Evolutionary conservation across 495 filamentous ascomycete genomes (phyloP), one percentile per base, ranked within the genome.

Genomic region (Tuber calosporum): DNA sequence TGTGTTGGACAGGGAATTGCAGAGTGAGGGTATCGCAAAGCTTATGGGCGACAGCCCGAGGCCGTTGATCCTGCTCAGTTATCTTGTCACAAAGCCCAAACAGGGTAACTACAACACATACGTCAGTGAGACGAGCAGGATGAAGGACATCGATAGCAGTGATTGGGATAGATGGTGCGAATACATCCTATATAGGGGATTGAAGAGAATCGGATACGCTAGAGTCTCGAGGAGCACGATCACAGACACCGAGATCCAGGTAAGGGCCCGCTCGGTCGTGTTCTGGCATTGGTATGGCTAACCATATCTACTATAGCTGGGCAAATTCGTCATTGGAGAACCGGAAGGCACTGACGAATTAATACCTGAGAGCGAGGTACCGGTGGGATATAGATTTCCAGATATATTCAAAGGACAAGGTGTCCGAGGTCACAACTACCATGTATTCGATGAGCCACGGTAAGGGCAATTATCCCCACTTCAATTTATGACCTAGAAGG

Each of bases 111-210:
- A 99, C 85, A 96, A 98, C 82, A 97, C 89, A 1, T 98, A 97
- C 80, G 96, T 99, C 39, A 91, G 92, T 67, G 88, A 94, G 36
- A 81, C 85, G 67, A 94, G 91, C 73, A 91, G 92, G 34, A 99
- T 99, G 96, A 89, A 91, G 77, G 96, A 99, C 80, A 95, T 99
- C 70, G 96, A 99, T 78, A 87, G 89, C 13, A 90, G 86, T 20
- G 96, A 99, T 81, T 97, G 93, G 93, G 95, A 99, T 83, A 85
- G 96, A 72, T 99, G 96, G 96, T 99, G 96, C 84, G 95, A 99
- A 85, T 99, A 99, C 81, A 95, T 99, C 76, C 85, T 99, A 69
- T 99, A 91, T 85, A 97, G 97, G 85, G 90, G 90, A 17, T 82
- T 99, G 69, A 91, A 89, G 82, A 86, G 94, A 75, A 90, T 90